These are phyloP conservation scores for Pyrus pyrifolia DNA, from an alignment of 306 rosid genomes.

Conservation along the genomic window DNA sequence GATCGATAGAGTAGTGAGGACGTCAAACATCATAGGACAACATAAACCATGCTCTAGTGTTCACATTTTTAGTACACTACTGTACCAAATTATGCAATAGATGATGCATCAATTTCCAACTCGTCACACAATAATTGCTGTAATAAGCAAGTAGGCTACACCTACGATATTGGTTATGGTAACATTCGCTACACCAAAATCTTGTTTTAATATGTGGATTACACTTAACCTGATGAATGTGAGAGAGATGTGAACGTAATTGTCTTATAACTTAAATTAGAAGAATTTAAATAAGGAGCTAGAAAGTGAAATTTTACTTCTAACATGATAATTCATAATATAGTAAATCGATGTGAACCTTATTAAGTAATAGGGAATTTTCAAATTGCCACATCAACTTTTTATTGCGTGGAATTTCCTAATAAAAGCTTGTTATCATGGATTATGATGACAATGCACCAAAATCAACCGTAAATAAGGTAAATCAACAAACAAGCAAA, in stretches of 20 bases:
- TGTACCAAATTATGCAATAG: background rate
- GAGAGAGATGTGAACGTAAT: background rate
- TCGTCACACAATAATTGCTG: background rate
- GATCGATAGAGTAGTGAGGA: background rate
- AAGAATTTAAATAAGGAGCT: no score
- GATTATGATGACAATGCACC: no score
- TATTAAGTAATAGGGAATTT: background rate
- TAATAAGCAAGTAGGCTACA: no score
- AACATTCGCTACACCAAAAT: no score
- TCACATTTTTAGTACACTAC: background rate
- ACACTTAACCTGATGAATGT: background rate
- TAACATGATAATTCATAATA: background rate
- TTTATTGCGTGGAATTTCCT: no score
- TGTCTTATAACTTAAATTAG: no score
- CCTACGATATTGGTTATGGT: no score
- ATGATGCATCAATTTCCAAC: background rate
- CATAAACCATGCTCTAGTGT: background rate
- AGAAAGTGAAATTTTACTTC: no score
- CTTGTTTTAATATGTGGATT: no score
- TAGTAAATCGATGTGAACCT: background rate
- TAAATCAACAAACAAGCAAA: no score
- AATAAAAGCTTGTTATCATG: background rate
- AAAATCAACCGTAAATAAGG: no score
- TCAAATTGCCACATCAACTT: background rate
- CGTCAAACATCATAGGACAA: background rate